These are phyloP conservation scores for Mrakia gelida DNA, from an alignment of 768 basidiomycete species.

Conservation along the genomic window DNA sequence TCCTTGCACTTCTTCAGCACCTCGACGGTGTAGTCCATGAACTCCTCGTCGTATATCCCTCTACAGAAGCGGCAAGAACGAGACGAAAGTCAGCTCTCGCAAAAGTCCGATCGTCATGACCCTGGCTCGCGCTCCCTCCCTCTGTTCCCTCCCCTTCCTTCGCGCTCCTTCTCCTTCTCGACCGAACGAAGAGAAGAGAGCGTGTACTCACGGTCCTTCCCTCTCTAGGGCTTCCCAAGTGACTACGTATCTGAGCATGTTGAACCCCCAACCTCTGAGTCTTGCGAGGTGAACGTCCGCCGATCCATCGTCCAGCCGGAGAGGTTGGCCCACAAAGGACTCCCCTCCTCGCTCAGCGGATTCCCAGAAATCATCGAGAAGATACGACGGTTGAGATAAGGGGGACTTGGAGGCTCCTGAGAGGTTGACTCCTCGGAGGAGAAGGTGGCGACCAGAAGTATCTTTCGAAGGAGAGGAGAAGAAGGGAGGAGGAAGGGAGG, in stretches of 20 bases:
- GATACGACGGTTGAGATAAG: conserved; percentile 60
- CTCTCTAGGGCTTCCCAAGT: conserved; percentile 95
- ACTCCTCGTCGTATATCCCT: conserved; percentile 82
- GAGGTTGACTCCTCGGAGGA: conserved; percentile 92
- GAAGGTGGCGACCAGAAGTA: conserved; percentile 44
- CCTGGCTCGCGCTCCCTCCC: background rate
- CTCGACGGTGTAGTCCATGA: conserved; percentile 83
- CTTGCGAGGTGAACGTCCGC: conserved; percentile 67
- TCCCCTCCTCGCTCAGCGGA: conserved; percentile 59
- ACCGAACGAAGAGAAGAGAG: background rate
- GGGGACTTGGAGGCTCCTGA: conserved; percentile 86
- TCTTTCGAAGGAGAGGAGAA: conserved; percentile 5
- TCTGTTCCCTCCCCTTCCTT: background rate
- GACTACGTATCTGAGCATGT: conserved; percentile 71
- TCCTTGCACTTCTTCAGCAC: conserved; percentile 87
- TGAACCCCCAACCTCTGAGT: conserved; percentile 92
- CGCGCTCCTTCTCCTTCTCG: background rate
- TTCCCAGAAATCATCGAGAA: conserved; percentile 74
- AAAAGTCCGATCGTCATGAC: background rate
- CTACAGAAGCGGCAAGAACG: conserved; percentile 47
- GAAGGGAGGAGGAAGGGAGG: background rate
- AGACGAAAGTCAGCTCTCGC: background rate
- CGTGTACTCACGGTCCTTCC: conserved; percentile 77
- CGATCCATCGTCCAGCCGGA: conserved; percentile 68
- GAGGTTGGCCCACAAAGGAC: conserved; percentile 69